These are phyloP conservation scores for Starmerella vaccinii DNA, from an alignment of 805 yeast species.

Conservation along the genomic window DNA sequence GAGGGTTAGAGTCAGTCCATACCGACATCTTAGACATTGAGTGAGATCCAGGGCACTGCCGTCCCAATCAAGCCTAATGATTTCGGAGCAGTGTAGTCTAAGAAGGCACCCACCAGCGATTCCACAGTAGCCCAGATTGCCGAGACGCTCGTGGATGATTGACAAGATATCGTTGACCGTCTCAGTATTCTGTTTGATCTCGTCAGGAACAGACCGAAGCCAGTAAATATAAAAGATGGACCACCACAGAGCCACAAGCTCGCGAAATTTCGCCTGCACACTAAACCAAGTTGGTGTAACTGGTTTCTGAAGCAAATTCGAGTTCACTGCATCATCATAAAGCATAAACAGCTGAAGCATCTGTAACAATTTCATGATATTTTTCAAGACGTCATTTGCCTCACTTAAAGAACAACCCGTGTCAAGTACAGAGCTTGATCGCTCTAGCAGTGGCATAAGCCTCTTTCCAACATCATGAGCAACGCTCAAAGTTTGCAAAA, in stretches of 20 bases:
- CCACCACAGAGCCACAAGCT: constrained; percentile 31
- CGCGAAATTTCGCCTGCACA: constrained; percentile 27
- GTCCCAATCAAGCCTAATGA: constrained; percentile 36
- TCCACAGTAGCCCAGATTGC: constrained; percentile 59
- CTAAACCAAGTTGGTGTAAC: constrained; percentile 29
- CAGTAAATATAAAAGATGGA: constrained; percentile 35
- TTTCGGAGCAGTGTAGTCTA: constrained; percentile 44
- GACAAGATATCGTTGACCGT: constrained; percentile 41
- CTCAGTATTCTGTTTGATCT: constrained; percentile 14
- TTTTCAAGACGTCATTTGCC: constrained; percentile 13
- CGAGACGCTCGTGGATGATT: constrained; percentile 63
- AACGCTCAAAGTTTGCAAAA: constrained; percentile 45
- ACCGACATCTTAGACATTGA: constrained; percentile 70
- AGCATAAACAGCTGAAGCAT: constrained; percentile 31
- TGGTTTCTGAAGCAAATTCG: constrained; percentile 27
- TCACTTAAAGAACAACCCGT: background rate
- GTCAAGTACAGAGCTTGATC: background rate
- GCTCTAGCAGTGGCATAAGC: constrained; percentile 23
- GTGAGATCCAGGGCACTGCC: constrained; percentile 58
- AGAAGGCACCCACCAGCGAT: constrained; percentile 53
- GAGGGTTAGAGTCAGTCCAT: constrained; percentile 49
- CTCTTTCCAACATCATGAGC: constrained; percentile 41
- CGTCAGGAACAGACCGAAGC: constrained; percentile 23
- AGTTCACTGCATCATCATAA: constrained; percentile 31
- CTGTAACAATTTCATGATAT: constrained; percentile 27